These are phyloP conservation scores for Endocarpon pusillum DNA, from an alignment of 495 filamentous ascomycete genomes.

Conservation along the genomic window DNA sequence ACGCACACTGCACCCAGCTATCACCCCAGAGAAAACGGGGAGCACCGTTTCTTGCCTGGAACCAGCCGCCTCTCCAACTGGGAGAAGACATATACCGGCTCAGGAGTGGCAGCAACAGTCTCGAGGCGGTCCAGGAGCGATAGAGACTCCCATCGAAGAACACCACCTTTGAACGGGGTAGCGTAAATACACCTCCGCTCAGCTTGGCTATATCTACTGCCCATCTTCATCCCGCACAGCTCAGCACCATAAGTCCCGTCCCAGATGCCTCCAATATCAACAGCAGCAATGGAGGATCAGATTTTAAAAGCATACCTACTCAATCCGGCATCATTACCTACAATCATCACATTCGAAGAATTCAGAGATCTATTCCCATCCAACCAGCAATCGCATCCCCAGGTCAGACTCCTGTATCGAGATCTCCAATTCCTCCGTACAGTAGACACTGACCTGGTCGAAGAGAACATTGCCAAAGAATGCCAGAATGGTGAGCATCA, in stretches of 20 bases:
- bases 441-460: conserved; percentile 47
- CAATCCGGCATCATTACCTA: conserved; percentile 51
- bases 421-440: conserved; percentile 59
- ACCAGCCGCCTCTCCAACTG: no score
- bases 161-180: no score
- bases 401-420: conserved; percentile 58
- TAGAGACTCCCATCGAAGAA: no score
- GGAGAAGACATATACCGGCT: no score
- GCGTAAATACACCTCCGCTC: no score
- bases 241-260: neutral
- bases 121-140: no score
- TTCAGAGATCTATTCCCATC: conserved; percentile 66
- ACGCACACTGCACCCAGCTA: no score
- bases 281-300: conserved; percentile 46
- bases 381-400: conserved; percentile 47
- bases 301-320: conserved; percentile 69
- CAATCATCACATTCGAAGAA: conserved; percentile 52
- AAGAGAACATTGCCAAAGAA: conserved; percentile 50
- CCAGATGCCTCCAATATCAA: conserved; percentile 53
- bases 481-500: conserved; percentile 43
- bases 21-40: no score
- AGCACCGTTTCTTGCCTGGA: no score
- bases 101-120: no score
- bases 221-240: neutral
- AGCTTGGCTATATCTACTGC: no score